These are phyloP conservation scores for Colletotrichum sp. DNA, from an alignment of 2,329 filamentous ascomycete species.

Conservation along the genomic window DNA sequence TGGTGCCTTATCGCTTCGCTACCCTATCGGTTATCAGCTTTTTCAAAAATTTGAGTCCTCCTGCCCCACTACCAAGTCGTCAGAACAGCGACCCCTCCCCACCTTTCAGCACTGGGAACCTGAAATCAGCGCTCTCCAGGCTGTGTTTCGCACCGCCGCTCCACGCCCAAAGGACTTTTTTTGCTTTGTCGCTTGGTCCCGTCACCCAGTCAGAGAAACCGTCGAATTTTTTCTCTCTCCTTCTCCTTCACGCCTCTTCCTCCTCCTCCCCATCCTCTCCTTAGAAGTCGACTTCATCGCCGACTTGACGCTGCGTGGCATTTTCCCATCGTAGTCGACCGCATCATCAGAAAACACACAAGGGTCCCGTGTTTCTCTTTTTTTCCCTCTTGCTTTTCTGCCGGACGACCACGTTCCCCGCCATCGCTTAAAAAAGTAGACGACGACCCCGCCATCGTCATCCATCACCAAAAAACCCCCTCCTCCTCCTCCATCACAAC, in stretches of 20 bases:
- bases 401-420: constrained; percentile 16
- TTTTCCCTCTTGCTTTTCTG: neutral
- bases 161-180: neutral
- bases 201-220: neutral
- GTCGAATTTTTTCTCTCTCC: constrained; percentile 7
- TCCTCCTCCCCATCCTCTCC: neutral
- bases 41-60: constrained; percentile 14
- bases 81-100: constrained; percentile 5
- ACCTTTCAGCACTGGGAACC: neutral
- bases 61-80: neutral
- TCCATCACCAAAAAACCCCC: neutral
- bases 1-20: constrained; percentile 19
- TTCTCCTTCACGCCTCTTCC: constrained; percentile 10
- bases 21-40: constrained; percentile 19
- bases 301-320: constrained; percentile 18
- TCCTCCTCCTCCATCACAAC: constrained; percentile 3
- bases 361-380: neutral
- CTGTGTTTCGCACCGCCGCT: constrained; percentile 19
- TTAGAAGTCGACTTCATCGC: constrained; percentile 15
- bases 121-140: neutral
- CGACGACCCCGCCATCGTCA: constrained; percentile 15
- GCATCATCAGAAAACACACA: neutral
- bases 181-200: constrained; percentile 13
- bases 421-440: constrained; percentile 19
- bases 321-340: neutral